Conservation (phyloP, 768 basidiomycete species). For the Russula earlei region DNA sequence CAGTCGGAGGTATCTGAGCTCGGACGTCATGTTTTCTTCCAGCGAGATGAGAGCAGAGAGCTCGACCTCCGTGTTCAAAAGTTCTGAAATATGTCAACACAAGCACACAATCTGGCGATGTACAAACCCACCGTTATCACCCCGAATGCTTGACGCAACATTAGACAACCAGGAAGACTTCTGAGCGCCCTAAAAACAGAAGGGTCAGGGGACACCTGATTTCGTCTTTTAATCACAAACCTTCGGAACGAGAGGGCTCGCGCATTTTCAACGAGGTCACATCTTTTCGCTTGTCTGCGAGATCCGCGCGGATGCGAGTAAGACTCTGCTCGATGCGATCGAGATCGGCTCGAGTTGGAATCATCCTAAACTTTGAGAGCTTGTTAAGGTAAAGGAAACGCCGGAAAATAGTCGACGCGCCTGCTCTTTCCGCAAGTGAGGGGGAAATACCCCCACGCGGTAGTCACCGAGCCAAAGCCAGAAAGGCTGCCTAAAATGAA, state of each 20-base stretch:
- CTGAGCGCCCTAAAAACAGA: slow-evolving; percentile 15
- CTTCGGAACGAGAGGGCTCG: slow-evolving; percentile 23
- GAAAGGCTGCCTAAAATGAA: slow-evolving; percentile 71
- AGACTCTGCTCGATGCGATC: slow-evolving; percentile 48
- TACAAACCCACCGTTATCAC: slow-evolving; percentile 29
- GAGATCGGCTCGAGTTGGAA: slow-evolving; percentile 44
- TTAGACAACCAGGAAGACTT: slow-evolving; percentile 38
- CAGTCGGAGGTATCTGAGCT: slow-evolving; percentile 12
- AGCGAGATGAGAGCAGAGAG: slow-evolving; percentile 16
- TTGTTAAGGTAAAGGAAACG: not conserved
- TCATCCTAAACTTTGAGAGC: slow-evolving; percentile 22
- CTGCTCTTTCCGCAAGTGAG: slow-evolving; percentile 26
- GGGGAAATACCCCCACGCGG: slow-evolving; percentile 53
- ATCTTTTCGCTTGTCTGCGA: slow-evolving; percentile 33
- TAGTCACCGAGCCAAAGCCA: slow-evolving; percentile 67
- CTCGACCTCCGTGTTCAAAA: slow-evolving; percentile 8
- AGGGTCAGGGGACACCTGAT: not conserved
- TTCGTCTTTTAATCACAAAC: slow-evolving; percentile 8
- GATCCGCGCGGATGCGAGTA: slow-evolving; percentile 49
- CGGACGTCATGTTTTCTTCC: slow-evolving; percentile 13
- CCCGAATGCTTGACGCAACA: slow-evolving; percentile 42
- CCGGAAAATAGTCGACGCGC: slow-evolving; percentile 14
- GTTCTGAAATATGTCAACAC: slow-evolving; percentile 18
- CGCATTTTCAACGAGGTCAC: slow-evolving; percentile 22
- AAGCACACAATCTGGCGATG: not conserved